Evolutionary conservation across 1,284 basidiomycete genomes (phyloP), one percentile per base, ranked within the genome.

Genomic region (Apiotrichum laibachii): DNA sequence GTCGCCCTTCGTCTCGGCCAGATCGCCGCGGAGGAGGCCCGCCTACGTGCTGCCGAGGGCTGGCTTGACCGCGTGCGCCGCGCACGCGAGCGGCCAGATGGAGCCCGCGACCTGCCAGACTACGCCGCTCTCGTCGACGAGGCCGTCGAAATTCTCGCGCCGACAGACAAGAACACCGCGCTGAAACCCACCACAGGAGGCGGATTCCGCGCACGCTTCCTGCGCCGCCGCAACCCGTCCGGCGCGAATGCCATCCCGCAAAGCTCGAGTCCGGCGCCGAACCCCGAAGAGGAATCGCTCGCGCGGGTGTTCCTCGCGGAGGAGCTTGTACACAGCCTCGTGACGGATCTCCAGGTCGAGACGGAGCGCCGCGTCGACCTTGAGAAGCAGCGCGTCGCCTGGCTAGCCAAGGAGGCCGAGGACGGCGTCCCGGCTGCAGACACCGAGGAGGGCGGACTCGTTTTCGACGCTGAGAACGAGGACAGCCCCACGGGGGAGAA

Each of bases 91-190:
- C 69, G 70, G 7, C 61, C 64, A 18, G 70, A 72, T 57, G 69
- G 66, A 3, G 66, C 68, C 2, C 71, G 70, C 13, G 48, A 68
- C 10, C 71, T 72, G 59, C 55, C 72, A 46, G 61, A 70, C n/a
- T 48, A 50, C 3, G 34, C 39, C 18, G 31, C 45, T 19, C 56
- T 73, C 22, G 69, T 66, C 71, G 85, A 66, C 81, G 81, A 73
- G 77, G 89, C 59, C 82, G 86, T 57, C 84, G 90, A 84, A 52
- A 82, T 87, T 72, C 75, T 89, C 60, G 86, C 90, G 71, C 62
- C 62, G 21, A 34, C 44, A 4, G 54, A 55, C 9, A 39, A 37
- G 19, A 18, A 18, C 9, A 39, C 22, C 15, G 35, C 8, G 2
- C 7, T 18, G 19, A 26, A 43, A 15, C n/a, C 19, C 1, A 18